A percentile compares a stretch with the other conserved stretches of the same genome.
These are phyloP conservation scores for Posidonia oceanica DNA, from an alignment of 116 monocot genomes.

Conservation along the genomic window DNA sequence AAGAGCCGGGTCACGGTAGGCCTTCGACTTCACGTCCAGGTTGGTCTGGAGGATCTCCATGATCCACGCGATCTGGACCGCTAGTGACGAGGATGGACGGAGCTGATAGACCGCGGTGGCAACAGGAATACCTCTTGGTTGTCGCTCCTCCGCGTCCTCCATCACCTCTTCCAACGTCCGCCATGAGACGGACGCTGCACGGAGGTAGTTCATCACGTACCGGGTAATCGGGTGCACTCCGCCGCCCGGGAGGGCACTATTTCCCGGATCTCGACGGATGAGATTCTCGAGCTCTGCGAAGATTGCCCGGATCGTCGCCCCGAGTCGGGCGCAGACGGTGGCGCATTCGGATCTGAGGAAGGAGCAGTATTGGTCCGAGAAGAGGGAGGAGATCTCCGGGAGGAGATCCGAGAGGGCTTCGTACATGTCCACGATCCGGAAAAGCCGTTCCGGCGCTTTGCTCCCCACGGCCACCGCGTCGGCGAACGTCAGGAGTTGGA, in stretches of 20 bases:
- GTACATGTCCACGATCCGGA: conserved; percentile 66
- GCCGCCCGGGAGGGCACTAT: conserved; percentile 34
- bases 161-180: conserved; percentile 66
- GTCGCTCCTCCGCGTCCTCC: conserved; percentile 39
- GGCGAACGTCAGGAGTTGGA: conserved; percentile 56
- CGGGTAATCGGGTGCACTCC: conserved; percentile 83
- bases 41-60: conserved; percentile 53
- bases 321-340: conserved; percentile 42
- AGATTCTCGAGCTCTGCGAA: conserved; percentile 80
- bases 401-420: conserved; percentile 51
- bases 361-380: conserved; percentile 48
- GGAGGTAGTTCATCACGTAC: conserved; percentile 89
- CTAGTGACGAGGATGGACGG: conserved; percentile 39
- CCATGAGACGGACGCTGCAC: conserved; percentile 51
- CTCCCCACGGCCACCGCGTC: conserved; percentile 41
- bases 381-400: conserved; percentile 42
- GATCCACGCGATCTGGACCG: conserved; percentile 14
- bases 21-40: conserved; percentile 54
- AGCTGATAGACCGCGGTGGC: conserved; percentile 10
- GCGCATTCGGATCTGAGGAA: conserved; percentile 33
- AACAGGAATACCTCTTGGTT: background rate
- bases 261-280: conserved; percentile 62
- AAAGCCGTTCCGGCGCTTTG: conserved; percentile 63
- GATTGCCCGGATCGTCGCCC: conserved; percentile 51
- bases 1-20: conserved; percentile 37